Evolutionary conservation across 352 stramenopile genomes (phyloP), one percentile per base, ranked within the genome.

Genomic region (Phytopythium helicoides): DNA sequence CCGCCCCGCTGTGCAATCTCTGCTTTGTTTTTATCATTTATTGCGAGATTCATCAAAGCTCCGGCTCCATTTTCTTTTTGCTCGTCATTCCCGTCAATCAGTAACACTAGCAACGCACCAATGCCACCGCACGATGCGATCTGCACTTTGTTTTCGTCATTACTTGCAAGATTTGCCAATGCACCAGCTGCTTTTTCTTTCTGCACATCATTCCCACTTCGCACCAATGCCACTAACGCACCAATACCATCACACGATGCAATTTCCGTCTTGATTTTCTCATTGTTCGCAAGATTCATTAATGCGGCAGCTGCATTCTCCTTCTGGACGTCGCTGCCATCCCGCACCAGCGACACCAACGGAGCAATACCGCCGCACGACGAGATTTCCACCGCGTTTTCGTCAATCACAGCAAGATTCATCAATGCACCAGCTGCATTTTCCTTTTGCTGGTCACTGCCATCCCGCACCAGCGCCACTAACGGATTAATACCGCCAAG

Each of bases 121-220:
- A 58, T 54, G 11, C 56, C 52, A 28, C 45, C 50, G 18, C 21
- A 16, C 19, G 15, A 14, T 10, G 36, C 19, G 12, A 64, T 64
- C 19, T 9, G 15, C 15, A 26, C 44, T 44, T 35, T 18, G 19
- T 47, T 56, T 19, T 4, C 28, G 21, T 12, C 21, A 41, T 52
- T 22, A 11, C 19, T 23, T 7, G 52, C 28, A 15, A 52, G 25
- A 39, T 42, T 35, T 34, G 14, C 42, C 33, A 58, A 14, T 26
- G 35, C 33, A 16, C 19, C 35, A 14, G 52, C 34, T 15, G 52
- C 44, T 3, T 53, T 44, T 22, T 44, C 37, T 10, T 22, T 44
- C 37, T 44, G 14, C 16, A 23, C 22, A n/a, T 19, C 5, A n/a
- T 21, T 44, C 15, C 37, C 37, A n/a, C 5, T n/a, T 9, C 28